phyloP scores from a whole-genome alignment of 202 grass and related monocot genomes.

The Panicum virgatum region DNA sequence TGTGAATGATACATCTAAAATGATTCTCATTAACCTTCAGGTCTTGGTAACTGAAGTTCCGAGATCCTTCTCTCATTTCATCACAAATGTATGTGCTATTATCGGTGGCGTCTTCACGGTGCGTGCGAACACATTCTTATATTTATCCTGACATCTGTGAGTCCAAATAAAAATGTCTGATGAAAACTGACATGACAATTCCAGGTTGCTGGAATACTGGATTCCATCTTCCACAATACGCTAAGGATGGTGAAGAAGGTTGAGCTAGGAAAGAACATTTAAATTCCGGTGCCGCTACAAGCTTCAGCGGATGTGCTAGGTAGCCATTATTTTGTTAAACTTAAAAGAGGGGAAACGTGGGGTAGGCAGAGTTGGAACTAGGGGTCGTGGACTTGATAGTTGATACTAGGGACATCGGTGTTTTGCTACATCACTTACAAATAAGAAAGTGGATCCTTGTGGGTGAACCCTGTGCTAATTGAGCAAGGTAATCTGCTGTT shows the following conservation, averaged over 20 bases:
- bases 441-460: constrained; percentile 29
- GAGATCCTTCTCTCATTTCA: constrained; percentile 91
- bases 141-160: constrained; percentile 9
- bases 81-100: constrained; percentile 97
- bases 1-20: constrained; percentile 13
- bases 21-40: constrained; percentile 47
- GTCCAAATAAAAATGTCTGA: constrained; percentile 6
- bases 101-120: constrained; percentile 98
- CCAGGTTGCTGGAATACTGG: constrained; percentile 96
- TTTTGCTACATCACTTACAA: constrained; percentile 20
- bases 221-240: constrained; percentile 95
- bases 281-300: constrained; percentile 31
- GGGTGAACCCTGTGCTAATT: neutral
- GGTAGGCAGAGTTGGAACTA: neutral
- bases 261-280: constrained; percentile 92
- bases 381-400: constrained; percentile 12
- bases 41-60: constrained; percentile 91
- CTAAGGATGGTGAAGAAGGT: constrained; percentile 86
- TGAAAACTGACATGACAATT: constrained; percentile 32
- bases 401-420: constrained; percentile 9
- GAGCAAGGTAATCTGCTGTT: neutral
- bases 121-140: constrained; percentile 16
- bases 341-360: neutral
- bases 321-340: constrained; percentile 59
- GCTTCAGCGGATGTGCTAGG: constrained; percentile 39